Evolutionary conservation across 2,329 filamentous ascomycete genomes (phyloP), one percentile per base, ranked within the genome.

Genomic region (Lojkania enalia): DNA sequence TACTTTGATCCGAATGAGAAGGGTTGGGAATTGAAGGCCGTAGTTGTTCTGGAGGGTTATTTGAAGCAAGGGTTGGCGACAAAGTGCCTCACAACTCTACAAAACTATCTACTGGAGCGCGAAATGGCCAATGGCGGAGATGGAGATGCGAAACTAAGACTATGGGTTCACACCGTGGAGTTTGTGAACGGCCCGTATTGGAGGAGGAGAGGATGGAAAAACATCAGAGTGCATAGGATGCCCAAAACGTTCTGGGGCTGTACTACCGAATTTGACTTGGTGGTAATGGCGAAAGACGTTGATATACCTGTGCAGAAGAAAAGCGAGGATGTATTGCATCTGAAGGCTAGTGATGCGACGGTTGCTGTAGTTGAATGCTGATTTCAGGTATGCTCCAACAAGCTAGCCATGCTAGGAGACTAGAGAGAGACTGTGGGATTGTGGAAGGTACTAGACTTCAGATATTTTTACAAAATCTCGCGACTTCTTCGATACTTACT

Each of bases 11-110:
- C 13, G 6, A 20, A 36, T n/a, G 41, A 44, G 23, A 33, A 11
- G 5, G 41, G 35, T 5, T 38, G 35, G 33, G 41, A 44, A 16
- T 23, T 44, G 15, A 44, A 44, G 16, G 31, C 19, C 2, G 41
- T 39, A 16, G 15, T 14, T 4, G 27, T 39, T 12, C 13, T 16
- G 18, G 9, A 19, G 2, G 20, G 23, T 2, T 31, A 4, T 4
- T 13, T 16, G 23, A 39, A 39, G 41, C n/a, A 23, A 19, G 41
- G 35, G 13, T 25, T 44, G 16, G 41, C 23, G 14, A 20, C 21
- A 27, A 29, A 35, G 23, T 38, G 33, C 20, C 31, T 44, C 2
- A 13, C 12, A 11, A 16, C 23, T 15, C 7, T 44, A 25, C 11
- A 21, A n/a, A 20, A 37, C 4, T 15, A 30, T 14, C 20, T 44